Evolutionary conservation across 2,329 filamentous ascomycete genomes (phyloP).

Genomic region (Colletotrichum sp.): DNA sequence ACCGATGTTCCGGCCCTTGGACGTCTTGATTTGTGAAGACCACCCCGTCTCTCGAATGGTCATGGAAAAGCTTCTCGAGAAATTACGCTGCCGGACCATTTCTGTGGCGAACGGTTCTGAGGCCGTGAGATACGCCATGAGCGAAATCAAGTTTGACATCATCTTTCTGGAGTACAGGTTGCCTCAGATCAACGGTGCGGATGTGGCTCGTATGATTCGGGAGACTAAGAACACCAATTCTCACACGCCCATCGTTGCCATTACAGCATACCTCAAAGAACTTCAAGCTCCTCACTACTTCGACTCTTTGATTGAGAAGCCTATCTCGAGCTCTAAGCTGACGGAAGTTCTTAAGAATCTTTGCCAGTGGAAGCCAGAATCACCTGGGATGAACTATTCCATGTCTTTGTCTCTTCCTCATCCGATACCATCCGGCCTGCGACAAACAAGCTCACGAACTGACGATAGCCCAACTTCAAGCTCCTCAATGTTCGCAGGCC

Average conservation of each 20-base stretch:
- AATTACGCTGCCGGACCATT: slow-evolving; percentile 92
- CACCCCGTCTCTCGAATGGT: slow-evolving; percentile 96
- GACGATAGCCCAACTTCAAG: slow-evolving; percentile 88
- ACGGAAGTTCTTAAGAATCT: slow-evolving; percentile 86
- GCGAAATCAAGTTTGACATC: slow-evolving; percentile 97
- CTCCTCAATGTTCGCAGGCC: slow-evolving; percentile 72
- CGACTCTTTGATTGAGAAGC: slow-evolving; percentile 94
- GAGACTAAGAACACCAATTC: slow-evolving; percentile 96
- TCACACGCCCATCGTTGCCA: slow-evolving; percentile 92
- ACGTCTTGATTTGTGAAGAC: slow-evolving; percentile 96
- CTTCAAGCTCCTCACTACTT: slow-evolving; percentile 95
- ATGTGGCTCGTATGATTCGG: slow-evolving; percentile 96
- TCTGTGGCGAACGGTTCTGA: slow-evolving; percentile 90
- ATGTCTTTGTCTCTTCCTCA: slow-evolving; percentile 56
- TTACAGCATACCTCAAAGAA: slow-evolving; percentile 98
- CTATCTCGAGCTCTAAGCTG: slow-evolving; percentile 89
- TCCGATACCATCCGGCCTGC: slow-evolving; percentile 67
- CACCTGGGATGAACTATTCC: slow-evolving; percentile 47
- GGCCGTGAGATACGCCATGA: slow-evolving; percentile 90
- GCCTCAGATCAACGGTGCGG: slow-evolving; percentile 91
- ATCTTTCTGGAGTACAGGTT: slow-evolving; percentile 98
- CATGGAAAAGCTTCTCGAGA: slow-evolving; percentile 98
- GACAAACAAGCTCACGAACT: slow-evolving; percentile 65
- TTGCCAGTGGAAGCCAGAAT: slow-evolving; percentile 91
- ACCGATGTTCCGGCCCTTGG: slow-evolving; percentile 86